These are phyloP conservation scores for Penicillium canescens DNA, from an alignment of 495 filamentous ascomycete species.

Conservation along the genomic window DNA sequence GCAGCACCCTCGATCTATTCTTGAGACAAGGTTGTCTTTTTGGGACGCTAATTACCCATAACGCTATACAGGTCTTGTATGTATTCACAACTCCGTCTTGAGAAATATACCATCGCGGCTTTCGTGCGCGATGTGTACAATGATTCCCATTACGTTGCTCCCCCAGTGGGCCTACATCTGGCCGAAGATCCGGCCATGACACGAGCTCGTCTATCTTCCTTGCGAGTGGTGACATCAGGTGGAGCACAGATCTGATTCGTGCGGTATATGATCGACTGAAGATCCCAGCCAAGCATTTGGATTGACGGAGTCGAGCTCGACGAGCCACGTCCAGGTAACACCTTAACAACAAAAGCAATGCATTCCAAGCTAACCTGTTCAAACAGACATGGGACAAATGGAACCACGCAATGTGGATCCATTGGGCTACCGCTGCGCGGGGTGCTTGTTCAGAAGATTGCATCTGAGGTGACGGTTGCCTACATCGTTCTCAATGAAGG, in stretches of 20 bases:
- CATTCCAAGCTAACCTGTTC: background rate
- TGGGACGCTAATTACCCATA: background rate
- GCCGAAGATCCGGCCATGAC: constrained; percentile 64
- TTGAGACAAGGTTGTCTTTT: background rate
- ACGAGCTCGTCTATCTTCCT: constrained; percentile 67
- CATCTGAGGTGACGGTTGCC: constrained; percentile 71
- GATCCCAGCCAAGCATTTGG: constrained; percentile 74
- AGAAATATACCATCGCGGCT: constrained; percentile 67
- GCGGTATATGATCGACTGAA: constrained; percentile 64
- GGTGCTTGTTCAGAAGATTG: constrained; percentile 52
- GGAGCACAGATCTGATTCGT: constrained; percentile 76
- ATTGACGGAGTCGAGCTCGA: constrained; percentile 57
- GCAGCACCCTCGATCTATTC: too few species aligned
- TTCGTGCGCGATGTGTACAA: constrained; percentile 70
- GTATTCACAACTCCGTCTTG: constrained; percentile 57
- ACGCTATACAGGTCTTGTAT: constrained; percentile 35
- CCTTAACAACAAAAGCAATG: too few species aligned
- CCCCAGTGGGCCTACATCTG: constrained; percentile 75
- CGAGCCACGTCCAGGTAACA: background rate
- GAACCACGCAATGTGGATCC: background rate
- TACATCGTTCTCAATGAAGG: constrained; percentile 53
- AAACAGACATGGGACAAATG: background rate
- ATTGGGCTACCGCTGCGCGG: constrained; percentile 65
- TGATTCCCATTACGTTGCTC: constrained; percentile 69
- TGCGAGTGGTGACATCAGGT: constrained; percentile 77